Evolutionary conservation across 2,329 filamentous ascomycete genomes (phyloP).

Genomic region (Epichloe amarillans): DNA sequence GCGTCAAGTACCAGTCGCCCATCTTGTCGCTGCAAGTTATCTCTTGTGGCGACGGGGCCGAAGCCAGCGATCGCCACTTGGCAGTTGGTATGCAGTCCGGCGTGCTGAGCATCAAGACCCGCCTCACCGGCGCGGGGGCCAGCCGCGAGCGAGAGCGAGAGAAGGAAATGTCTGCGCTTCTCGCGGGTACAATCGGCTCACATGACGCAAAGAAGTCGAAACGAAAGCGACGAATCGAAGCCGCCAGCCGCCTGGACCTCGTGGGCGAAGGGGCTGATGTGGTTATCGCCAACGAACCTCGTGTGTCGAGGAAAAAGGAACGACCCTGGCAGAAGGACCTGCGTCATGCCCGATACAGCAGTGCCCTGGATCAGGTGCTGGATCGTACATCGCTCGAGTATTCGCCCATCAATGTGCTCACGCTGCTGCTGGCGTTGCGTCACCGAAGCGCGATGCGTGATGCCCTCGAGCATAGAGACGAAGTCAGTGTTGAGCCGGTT

Average conservation of each 20-base stretch:
- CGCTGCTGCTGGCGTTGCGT: slow-evolving; percentile 68
- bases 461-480: slow-evolving; percentile 69
- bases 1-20: slow-evolving; percentile 83
- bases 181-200: slow-evolving; percentile 64
- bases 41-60: slow-evolving; percentile 19
- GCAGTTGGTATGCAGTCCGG: slow-evolving; percentile 92
- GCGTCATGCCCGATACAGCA: slow-evolving; percentile 61
- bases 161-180: slow-evolving; percentile 71
- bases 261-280: slow-evolving; percentile 78
- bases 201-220: slow-evolving; percentile 62
- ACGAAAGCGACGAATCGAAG: slow-evolving; percentile 44
- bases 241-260: slow-evolving; percentile 53
- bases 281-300: slow-evolving; percentile 62
- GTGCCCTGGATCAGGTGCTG: slow-evolving; percentile 70
- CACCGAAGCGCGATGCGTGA: slow-evolving; percentile 76
- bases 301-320: slow-evolving; percentile 41
- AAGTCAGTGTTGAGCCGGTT: slow-evolving; percentile 67
- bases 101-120: slow-evolving; percentile 77
- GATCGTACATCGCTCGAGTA: slow-evolving; percentile 37
- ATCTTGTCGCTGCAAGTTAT: slow-evolving; percentile 76
- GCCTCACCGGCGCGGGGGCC: slow-evolving; percentile 74
- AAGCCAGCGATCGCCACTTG: slow-evolving; percentile 74
- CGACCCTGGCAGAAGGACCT: slow-evolving; percentile 71
- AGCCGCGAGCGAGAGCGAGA: slow-evolving; percentile 61
- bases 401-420: slow-evolving; percentile 52